Evolutionary conservation across 192 early-diverging fungal species (phyloP).

Genomic region (Backusella morwellensis): DNA sequence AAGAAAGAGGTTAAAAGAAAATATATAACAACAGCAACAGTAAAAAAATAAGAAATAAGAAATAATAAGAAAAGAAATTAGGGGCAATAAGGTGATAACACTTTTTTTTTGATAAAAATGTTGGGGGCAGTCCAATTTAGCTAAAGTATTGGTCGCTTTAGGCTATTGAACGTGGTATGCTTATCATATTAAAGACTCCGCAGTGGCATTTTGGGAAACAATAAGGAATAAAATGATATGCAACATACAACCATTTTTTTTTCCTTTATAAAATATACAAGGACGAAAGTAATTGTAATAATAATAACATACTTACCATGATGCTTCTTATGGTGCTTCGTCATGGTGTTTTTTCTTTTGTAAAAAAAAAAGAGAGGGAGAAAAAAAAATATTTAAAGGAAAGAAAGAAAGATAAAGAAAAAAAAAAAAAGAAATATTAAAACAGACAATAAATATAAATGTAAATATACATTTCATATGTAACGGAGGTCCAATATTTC

Average conservation of each 20-base stretch:
- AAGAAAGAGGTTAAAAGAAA: background rate
- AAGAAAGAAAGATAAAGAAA: background rate
- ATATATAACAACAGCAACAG: background rate
- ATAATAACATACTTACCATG: background rate
- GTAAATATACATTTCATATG: background rate
- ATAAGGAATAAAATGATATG: background rate
- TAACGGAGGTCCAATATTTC: background rate
- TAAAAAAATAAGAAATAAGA: background rate
- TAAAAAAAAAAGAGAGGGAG: background rate
- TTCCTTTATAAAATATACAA: background rate
- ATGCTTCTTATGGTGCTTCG: background rate
- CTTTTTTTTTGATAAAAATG: background rate
- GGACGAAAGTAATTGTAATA: background rate
- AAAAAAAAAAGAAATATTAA: background rate
- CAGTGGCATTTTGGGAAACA: slow-evolving; percentile 5
- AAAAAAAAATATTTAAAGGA: background rate
- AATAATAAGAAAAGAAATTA: background rate
- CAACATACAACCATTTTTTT: background rate
- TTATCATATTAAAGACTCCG: slow-evolving; percentile 6
- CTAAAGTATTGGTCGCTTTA: slow-evolving; percentile 8
- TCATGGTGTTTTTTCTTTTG: background rate
- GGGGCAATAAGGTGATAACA: background rate
- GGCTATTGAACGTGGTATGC: slow-evolving; percentile 1
- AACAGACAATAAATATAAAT: background rate
- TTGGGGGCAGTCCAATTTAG: slow-evolving; percentile 3